A percentile compares a stretch with the other conserved stretches of the same genome.
phyloP scores from a whole-genome alignment of 2,329 filamentous ascomycete genomes.

The Xylariaceae sp. region DNA sequence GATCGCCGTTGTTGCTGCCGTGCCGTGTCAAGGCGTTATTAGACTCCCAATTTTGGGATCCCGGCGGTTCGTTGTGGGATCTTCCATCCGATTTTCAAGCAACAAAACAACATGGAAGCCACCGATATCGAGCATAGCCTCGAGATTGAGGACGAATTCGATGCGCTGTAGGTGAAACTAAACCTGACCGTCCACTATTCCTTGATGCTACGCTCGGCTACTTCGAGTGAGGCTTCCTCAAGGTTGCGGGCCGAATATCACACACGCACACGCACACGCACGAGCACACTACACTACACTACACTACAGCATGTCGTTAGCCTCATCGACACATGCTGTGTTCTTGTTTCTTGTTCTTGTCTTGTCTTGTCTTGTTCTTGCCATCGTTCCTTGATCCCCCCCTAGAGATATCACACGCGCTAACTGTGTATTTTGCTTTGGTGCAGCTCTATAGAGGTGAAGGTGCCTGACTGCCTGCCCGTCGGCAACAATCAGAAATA shows the following conservation, averaged over 20 bases:
- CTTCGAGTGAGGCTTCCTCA: conserved; percentile 3
- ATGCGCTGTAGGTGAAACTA: conserved; percentile 43
- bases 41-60: too few relatives aligned
- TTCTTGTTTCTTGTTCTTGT: not conserved
- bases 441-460: conserved; percentile 38
- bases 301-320: not conserved
- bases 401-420: conserved; percentile 1
- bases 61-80: not conserved
- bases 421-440: conserved; percentile 6
- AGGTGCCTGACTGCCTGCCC: conserved; percentile 23
- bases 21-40: too few relatives aligned
- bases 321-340: not conserved
- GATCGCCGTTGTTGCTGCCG: too few relatives aligned
- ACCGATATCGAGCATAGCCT: conserved; percentile 37
- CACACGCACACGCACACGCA: too few relatives aligned
- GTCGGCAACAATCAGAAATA: conserved; percentile 29
- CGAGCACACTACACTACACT: too few relatives aligned
- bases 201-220: not conserved
- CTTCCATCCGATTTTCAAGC: not conserved
- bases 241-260: not conserved
- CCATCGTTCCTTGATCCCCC: too few relatives aligned
- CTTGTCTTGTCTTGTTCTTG: too few relatives aligned
- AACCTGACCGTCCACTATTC: not conserved
- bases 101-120: conserved; percentile 22
- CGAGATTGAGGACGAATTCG: conserved; percentile 48